Evolutionary conservation across 352 stramenopile genomes (phyloP).

Genomic region (Globisporangium yorkense): DNA sequence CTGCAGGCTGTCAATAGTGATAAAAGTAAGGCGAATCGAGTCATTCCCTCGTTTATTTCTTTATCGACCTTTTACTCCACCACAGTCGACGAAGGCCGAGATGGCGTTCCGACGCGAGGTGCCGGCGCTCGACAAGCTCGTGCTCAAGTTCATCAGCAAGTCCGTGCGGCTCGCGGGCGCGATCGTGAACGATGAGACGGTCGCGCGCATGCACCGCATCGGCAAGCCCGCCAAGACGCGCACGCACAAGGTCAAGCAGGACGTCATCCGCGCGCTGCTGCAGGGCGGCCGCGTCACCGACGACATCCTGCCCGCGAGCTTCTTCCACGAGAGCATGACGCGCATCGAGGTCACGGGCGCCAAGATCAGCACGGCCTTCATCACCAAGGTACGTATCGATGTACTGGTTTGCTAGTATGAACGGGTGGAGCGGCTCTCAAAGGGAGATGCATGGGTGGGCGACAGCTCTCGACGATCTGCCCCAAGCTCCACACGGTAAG

Average conservation of each 20-base stretch:
- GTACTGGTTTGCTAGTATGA: background rate
- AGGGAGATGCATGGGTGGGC: background rate
- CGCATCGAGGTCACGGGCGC: conserved; percentile 79
- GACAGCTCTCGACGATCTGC: conserved; percentile 64
- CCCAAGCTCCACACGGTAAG: conserved; percentile 84
- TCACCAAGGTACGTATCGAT: conserved; percentile 41
- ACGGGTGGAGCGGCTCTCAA: no score
- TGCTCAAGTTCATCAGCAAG: conserved; percentile 90
- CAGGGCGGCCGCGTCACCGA: conserved; percentile 68
- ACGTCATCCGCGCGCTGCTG: conserved; percentile 76
- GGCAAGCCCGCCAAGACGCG: conserved; percentile 65
- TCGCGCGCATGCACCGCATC: conserved; percentile 70
- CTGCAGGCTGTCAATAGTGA: no score
- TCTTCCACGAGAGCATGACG: conserved; percentile 86
- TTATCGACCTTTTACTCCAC: no score
- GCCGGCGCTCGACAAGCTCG: conserved; percentile 70
- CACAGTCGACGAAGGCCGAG: no score
- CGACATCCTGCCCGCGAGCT: conserved; percentile 73
- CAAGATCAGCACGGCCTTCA: conserved; percentile 77
- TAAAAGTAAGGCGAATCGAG: no score
- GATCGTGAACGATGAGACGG: conserved; percentile 68
- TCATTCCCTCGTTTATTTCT: no score
- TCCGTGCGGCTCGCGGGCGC: conserved; percentile 44
- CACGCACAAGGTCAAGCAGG: conserved; percentile 84
- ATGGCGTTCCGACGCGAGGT: conserved; percentile 89